Evolutionary conservation across 495 filamentous ascomycete genomes (phyloP).

Genomic region (Aspergillus sclerotiicarbonarius): DNA sequence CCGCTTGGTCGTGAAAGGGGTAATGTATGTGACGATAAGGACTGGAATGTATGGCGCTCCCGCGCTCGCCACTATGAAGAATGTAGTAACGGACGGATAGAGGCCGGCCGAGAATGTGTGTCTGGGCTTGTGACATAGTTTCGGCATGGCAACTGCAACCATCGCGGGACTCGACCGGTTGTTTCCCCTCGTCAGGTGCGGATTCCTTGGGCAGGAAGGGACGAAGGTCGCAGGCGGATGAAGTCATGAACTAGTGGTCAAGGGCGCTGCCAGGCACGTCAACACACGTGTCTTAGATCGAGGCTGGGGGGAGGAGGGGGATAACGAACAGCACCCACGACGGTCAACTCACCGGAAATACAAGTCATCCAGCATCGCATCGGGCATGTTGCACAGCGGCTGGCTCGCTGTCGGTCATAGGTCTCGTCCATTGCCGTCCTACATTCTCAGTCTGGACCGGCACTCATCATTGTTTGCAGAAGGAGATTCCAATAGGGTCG

Average conservation of each 20-base stretch:
- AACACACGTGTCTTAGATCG: not conserved
- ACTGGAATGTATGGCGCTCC: constrained; percentile 31
- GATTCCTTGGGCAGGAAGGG: not conserved
- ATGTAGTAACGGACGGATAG: constrained; percentile 23
- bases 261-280: not conserved
- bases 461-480: not conserved
- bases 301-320: not conserved
- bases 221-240: not conserved
- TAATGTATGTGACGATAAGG: constrained; percentile 29
- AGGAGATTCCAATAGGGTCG: not conserved
- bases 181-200: not conserved
- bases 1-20: not conserved
- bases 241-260: not conserved
- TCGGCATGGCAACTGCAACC: constrained; percentile 29
- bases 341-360: not conserved
- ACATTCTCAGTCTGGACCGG: constrained; percentile 17
- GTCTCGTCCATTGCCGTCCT: constrained; percentile 5
- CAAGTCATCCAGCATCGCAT: not conserved
- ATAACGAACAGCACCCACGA: not conserved
- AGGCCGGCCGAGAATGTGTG: constrained; percentile 20
- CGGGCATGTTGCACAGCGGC: constrained; percentile 15
- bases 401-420: not conserved
- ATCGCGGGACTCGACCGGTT: not conserved
- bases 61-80: constrained; percentile 27
- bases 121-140: constrained; percentile 17